Percentiles rank a stretch among this genome's conserved stretches.
phyloP scores from a whole-genome alignment of 2,329 filamentous ascomycete genomes.

The Pyrenophora tritici-repentis region DNA sequence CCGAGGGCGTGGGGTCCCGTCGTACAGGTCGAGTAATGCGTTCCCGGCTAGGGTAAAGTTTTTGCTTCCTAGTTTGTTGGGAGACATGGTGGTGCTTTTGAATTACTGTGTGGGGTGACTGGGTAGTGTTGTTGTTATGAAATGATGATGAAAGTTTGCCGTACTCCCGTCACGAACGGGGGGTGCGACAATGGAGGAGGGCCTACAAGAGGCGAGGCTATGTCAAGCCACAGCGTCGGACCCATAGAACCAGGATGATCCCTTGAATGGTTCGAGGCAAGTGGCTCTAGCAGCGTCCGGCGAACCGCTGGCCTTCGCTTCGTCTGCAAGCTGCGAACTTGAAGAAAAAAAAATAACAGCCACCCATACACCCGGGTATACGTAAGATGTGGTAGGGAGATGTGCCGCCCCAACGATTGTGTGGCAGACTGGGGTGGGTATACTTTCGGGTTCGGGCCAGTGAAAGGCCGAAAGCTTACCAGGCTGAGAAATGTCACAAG shows the following conservation, averaged over 20 bases:
- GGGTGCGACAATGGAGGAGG: not conserved
- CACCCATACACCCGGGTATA: constrained; percentile 6
- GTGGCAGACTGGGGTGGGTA: not conserved
- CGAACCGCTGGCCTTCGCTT: not conserved
- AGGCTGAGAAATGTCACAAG: constrained; percentile 16
- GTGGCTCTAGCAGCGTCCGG: constrained; percentile 11
- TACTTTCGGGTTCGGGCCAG: constrained; percentile 18
- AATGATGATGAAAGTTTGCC: not conserved
- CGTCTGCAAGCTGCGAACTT: constrained; percentile 1
- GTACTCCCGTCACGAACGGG: not conserved
- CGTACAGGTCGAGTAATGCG: not conserved
- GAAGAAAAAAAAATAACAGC: constrained; percentile 7
- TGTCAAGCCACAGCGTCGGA: constrained; percentile 3
- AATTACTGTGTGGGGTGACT: not conserved
- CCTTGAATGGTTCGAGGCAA: not conserved
- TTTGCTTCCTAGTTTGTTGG: not conserved
- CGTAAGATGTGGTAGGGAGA: not conserved
- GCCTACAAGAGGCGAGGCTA: not conserved
- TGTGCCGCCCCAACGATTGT: not conserved
- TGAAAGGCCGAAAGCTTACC: constrained; percentile 18
- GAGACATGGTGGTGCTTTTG: not conserved
- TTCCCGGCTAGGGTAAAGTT: not conserved
- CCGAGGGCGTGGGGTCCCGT: constrained; percentile 10
- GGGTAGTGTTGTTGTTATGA: too few species aligned
- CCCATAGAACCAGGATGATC: constrained; percentile 1